Percentiles rank a stretch among this genome's conserved stretches.
phyloP scores from a whole-genome alignment of 306 rosid genomes.

The Ceratonia siliqua region DNA sequence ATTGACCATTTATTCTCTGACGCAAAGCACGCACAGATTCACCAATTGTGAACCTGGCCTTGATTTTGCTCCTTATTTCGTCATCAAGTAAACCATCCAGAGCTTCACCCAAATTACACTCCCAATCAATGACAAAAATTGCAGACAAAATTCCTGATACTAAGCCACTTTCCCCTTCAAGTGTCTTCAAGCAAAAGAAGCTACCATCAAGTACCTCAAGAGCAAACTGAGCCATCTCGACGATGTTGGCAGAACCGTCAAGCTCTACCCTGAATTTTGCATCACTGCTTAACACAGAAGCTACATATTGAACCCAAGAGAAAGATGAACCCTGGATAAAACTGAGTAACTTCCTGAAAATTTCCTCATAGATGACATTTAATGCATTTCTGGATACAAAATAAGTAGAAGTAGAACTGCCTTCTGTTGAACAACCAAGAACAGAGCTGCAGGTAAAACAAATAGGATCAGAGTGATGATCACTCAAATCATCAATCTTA shows the following conservation, averaged over 20 bases:
- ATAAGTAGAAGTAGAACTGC: conserved; percentile 42
- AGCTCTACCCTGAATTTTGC: conserved; percentile 40
- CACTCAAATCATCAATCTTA: conserved; percentile 14
- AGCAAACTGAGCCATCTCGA: conserved; percentile 67
- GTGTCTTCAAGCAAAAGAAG: conserved; percentile 64
- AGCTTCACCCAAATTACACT: conserved; percentile 51
- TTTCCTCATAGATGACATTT: conserved; percentile 63
- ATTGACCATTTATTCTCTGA: conserved; percentile 56
- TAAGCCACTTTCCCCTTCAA: conserved; percentile 60
- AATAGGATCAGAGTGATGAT: conserved; percentile 29
- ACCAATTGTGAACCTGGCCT: conserved; percentile 57
- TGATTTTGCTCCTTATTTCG: conserved; percentile 41
- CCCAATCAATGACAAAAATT: conserved; percentile 73
- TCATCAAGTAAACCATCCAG: conserved; percentile 49
- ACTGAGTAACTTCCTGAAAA: conserved; percentile 63
- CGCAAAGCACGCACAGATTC: conserved; percentile 53
- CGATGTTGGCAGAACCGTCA: conserved; percentile 46
- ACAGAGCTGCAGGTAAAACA: conserved; percentile 65
- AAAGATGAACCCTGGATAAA: conserved; percentile 68
- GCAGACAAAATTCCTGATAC: conserved; percentile 73
- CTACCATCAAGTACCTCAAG: conserved; percentile 80
- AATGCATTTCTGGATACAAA: conserved; percentile 67
- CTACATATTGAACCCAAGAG: conserved; percentile 64
- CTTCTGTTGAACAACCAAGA: conserved; percentile 76
- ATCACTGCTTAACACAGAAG: conserved; percentile 52